Conservation (phyloP, 2,329 filamentous ascomycete genomes). For the Biscogniauxia marginata region DNA sequence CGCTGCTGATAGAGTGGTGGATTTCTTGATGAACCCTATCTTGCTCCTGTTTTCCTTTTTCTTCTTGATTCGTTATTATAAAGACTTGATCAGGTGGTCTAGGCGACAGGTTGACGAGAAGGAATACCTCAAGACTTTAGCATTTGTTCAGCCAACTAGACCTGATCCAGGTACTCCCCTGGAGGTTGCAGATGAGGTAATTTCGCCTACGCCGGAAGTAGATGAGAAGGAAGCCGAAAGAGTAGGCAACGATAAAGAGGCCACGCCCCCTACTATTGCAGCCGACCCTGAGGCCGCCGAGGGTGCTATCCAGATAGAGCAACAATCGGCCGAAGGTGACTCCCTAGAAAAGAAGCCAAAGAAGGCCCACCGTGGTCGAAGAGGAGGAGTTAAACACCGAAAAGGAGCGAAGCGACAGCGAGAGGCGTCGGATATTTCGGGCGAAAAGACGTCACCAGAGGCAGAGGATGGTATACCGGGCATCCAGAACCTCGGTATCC, state of each 20-base stretch:
- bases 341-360: slow-evolving; percentile 59
- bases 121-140: slow-evolving; percentile 21
- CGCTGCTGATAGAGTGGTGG: slow-evolving; percentile 49
- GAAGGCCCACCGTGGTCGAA: slow-evolving; percentile 68
- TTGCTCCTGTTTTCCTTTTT: slow-evolving; percentile 33
- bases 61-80: slow-evolving; percentile 43
- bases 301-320: slow-evolving; percentile 17
- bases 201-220: neutral
- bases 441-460: slow-evolving; percentile 42
- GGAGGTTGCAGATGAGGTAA: slow-evolving; percentile 1
- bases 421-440: slow-evolving; percentile 49
- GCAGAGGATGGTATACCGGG: slow-evolving; percentile 56
- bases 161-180: neutral
- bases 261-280: slow-evolving; percentile 14
- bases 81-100: slow-evolving; percentile 43
- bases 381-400: slow-evolving; percentile 68
- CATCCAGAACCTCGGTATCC: slow-evolving; percentile 56
- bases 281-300: slow-evolving; percentile 16
- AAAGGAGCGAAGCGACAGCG: slow-evolving; percentile 56
- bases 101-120: slow-evolving; percentile 27
- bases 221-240: slow-evolving; percentile 9
- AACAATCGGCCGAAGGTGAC: slow-evolving; percentile 27
- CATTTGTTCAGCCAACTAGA: slow-evolving; percentile 23
- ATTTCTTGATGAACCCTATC: slow-evolving; percentile 44
- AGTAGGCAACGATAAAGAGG: slow-evolving; percentile 12